Percentiles rank a stretch among this genome's conserved stretches.
Evolutionary conservation across 2,329 filamentous ascomycete genomes (phyloP).

Genomic region (Diaporthe sp.): DNA sequence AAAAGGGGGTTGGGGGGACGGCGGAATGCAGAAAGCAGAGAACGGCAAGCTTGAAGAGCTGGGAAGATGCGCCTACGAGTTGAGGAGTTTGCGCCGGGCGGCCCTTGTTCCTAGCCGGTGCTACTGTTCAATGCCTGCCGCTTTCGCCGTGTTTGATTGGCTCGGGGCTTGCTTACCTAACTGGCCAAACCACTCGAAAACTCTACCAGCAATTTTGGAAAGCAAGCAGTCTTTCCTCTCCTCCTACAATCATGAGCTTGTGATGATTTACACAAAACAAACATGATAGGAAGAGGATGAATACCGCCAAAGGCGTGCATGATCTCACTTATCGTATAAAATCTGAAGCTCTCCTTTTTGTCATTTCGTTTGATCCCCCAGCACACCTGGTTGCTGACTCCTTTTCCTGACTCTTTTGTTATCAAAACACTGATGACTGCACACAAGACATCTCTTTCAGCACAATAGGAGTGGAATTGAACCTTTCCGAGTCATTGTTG

Average conservation of each 20-base stretch:
- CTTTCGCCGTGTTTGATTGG: not conserved
- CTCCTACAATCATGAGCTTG: conserved; percentile 60
- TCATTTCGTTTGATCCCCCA: not conserved
- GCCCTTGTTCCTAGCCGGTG: conserved; percentile 30
- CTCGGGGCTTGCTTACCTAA: not conserved
- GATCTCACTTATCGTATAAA: conserved; percentile 67
- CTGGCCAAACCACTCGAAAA: conserved; percentile 10
- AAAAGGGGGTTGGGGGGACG: conserved; percentile 18
- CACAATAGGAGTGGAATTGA: not conserved
- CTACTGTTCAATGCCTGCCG: not conserved
- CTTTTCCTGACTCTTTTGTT: not conserved
- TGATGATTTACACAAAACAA: conserved; percentile 72
- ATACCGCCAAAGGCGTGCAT: conserved; percentile 67
- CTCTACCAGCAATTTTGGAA: conserved; percentile 24
- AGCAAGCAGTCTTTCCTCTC: conserved; percentile 36
- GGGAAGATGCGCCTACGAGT: conserved; percentile 21
- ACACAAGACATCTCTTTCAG: not conserved
- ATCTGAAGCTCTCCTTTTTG: conserved; percentile 68
- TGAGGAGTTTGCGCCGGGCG: conserved; percentile 30
- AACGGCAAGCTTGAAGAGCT: conserved; percentile 26
- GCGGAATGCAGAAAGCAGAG: conserved; percentile 25
- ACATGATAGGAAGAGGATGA: conserved; percentile 80
- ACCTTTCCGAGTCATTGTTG: not conserved
- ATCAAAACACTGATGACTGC: not conserved
- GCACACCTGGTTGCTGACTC: not conserved